These are phyloP conservation scores for Urostyla sp. DNA, from an alignment of 73 alveolate species.

Conservation along the genomic window DNA sequence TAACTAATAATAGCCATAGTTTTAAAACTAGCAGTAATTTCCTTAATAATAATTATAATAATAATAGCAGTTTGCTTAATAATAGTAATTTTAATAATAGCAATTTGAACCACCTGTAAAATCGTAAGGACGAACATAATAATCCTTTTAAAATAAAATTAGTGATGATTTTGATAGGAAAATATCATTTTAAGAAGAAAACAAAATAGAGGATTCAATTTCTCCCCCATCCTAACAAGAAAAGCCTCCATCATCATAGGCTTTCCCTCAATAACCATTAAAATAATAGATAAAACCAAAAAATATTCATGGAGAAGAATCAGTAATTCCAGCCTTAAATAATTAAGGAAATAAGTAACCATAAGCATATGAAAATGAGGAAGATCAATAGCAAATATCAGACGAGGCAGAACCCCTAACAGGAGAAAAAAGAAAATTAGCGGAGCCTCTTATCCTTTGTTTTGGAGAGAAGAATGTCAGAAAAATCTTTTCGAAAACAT, in stretches of 20 bases:
- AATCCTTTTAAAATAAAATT: too few relatives aligned
- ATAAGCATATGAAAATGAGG: slow-evolving; percentile 78
- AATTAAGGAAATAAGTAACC: slow-evolving; percentile 39
- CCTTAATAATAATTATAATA: too few relatives aligned
- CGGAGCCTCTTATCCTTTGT: slow-evolving; percentile 89
- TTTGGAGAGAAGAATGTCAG: slow-evolving; percentile 78
- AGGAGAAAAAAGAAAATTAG: slow-evolving; percentile 76
- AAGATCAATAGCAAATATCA: slow-evolving; percentile 61
- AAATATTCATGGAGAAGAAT: slow-evolving; percentile 66
- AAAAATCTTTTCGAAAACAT: slow-evolving; percentile 83
- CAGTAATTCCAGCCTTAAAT: slow-evolving; percentile 75
- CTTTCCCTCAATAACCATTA: too few relatives aligned
- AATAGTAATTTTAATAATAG: too few relatives aligned
- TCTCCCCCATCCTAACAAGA: neutral
- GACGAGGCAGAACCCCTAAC: slow-evolving; percentile 77
- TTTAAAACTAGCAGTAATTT: too few relatives aligned
- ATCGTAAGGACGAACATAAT: too few relatives aligned
- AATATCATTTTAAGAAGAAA: too few relatives aligned
- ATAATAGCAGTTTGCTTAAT: too few relatives aligned
- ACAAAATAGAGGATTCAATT: neutral
- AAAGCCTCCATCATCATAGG: too few relatives aligned
- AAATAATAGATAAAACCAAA: neutral
- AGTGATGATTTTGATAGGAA: too few relatives aligned
- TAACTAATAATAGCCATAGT: slow-evolving; percentile 78
- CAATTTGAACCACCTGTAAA: too few relatives aligned